Base-by-base conservation (phyloP, 768 basidiomycete genomes). In the Lactarius psammicola region DNA sequence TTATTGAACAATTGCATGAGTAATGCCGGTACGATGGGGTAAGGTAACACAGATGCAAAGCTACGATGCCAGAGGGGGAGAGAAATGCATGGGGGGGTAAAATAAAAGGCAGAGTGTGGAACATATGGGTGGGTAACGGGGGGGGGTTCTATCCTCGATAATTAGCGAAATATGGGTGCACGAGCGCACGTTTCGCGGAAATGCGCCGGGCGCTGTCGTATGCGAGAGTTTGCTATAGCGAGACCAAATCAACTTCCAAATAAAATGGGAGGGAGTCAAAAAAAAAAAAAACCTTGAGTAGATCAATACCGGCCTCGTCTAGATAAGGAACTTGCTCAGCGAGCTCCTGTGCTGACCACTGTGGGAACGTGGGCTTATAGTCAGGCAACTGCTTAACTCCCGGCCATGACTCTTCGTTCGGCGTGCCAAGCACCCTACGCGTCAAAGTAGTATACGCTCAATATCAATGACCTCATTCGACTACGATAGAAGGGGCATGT, bases 281-380 rank as follows among this genome's bases (percentile, higher is more conserved):
- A 56, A 8, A 20, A 17, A n/a, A 7, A 69, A 80, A 15, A 65
- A 88, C 91, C 81, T 86, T 84, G 31, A 96, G 79, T 67, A 95
- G 76, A 71, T 96, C 94, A 59, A 93, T 77, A n/a, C 92, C 94
- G 62, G 77, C 80, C 13, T 85, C 83, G 73, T 95, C 94, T 57
- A 98, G 77, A 53, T 84, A 82, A 20, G 87, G 84, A 15, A 95
- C 88, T 80, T 82, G 74, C 75, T 80, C 72, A 72, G 77, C 68
- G 34, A 99, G 78, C 64, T 95, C 90, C 70, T 91, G 88, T 46
- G 80, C 78, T 36, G 85, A 84, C 97, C 97, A 99, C 75, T 94
- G 92, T 0, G 97, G 97, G 85, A 99, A 98, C 10, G 95, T 89
- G 4, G 92, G 75, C 79, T 98, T 98, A 82, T 96, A 98, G 75